phyloP scores from a whole-genome alignment of 108 stramenopile species.

The Fragilaria crotonensis region DNA sequence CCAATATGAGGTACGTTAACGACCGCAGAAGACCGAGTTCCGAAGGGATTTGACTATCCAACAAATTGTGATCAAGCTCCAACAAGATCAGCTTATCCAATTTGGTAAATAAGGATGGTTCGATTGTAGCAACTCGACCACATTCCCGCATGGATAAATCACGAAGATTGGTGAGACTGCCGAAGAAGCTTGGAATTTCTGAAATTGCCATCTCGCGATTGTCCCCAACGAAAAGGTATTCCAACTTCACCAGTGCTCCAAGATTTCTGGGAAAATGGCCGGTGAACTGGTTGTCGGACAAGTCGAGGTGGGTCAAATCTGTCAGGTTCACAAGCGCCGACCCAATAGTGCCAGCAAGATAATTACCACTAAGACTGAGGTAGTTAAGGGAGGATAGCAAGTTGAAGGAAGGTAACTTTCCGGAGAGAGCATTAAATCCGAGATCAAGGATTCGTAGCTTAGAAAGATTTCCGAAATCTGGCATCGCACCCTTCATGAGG shows the following conservation, averaged over 20 bases:
- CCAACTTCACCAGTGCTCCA: slow-evolving; percentile 7
- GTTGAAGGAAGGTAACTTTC: neutral
- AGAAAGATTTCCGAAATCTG: neutral
- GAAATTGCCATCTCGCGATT: slow-evolving; percentile 7
- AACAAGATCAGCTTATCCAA: neutral
- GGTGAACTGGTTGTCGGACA: slow-evolving; percentile 22
- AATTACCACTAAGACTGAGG: neutral
- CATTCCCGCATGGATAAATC: slow-evolving; percentile 17
- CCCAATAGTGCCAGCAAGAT: neutral
- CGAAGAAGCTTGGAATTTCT: slow-evolving; percentile 19
- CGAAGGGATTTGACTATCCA: neutral
- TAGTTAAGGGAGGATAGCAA: neutral
- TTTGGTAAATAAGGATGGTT: neutral
- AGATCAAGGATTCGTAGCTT: neutral
- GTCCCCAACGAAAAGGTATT: slow-evolving; percentile 17
- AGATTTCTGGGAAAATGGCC: slow-evolving; percentile 9
- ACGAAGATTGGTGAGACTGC: slow-evolving; percentile 13
- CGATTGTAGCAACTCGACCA: neutral
- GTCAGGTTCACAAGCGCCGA: neutral
- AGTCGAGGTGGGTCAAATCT: slow-evolving; percentile 24
- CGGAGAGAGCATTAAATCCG: neutral
- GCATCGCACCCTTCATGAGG: neutral
- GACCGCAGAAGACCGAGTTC: neutral
- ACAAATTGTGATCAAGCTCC: neutral
- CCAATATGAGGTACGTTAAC: neutral